Evolutionary conservation across 2,329 filamentous ascomycete genomes (phyloP), one percentile per base, ranked within the genome.

Genomic region (Arachnomyces sp.): DNA sequence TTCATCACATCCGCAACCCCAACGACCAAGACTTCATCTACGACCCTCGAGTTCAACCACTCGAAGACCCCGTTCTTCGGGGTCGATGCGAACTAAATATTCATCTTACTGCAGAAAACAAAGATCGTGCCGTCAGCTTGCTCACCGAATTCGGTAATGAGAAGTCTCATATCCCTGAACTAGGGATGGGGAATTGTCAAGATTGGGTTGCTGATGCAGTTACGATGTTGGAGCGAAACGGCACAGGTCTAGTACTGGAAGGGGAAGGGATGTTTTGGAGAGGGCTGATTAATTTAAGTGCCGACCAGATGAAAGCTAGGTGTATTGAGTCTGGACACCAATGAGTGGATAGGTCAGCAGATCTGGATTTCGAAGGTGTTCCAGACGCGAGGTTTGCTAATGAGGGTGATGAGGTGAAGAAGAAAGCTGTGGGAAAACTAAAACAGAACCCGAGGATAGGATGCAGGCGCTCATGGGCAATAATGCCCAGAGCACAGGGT

Each of bases 1-100:
- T 52, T 34, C 41, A 52, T 37, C 51, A 49, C 12, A 51, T 53
- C 21, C 50, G 50, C 33, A 51, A 47, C 25, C 44, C 46, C 16
- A 44, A 15, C 7, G 47, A 50, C 16, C 29, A 40, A 3, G 21
- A 34, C 17, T 52, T 52, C 36, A 42, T 52, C 40, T 53, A 52
- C 11, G 43, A 52, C 25, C 46, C 49, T 6, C 49, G 43, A 3
- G 35, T 36, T 7, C 49, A 54, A 15, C 47, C 44, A 2, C 42
- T 52, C 1, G 46, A 54, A 15, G 43, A 52, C 25, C 47, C 51
- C 0, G n/a, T n/a, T n/a, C 40, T 50, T 7, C 34, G 31, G n/a
- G 51, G 45, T n/a, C 50, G 47, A 7, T 52, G 50, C 36, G 45
- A 49, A 33, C 34, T 49, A 21, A n/a, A n/a, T n/a, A 29, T 21